phyloP scores from a whole-genome alignment of 192 early-diverging fungal genomes.

The Allomyces arbusculus region DNA sequence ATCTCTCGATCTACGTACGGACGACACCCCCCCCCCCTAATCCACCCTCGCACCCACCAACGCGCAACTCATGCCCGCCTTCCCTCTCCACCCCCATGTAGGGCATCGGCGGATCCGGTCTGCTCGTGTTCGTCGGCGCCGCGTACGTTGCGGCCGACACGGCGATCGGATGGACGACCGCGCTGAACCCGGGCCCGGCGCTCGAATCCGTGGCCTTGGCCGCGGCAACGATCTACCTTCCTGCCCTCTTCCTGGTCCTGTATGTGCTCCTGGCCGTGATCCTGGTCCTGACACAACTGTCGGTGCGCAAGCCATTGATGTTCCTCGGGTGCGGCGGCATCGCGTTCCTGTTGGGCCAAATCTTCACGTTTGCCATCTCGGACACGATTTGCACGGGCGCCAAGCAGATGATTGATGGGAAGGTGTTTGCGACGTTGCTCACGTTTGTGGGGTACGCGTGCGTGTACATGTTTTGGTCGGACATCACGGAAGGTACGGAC shows the following conservation, averaged over 20 bases:
- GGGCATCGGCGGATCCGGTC: conserved; percentile 8
- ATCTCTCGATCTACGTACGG: conserved; percentile 3
- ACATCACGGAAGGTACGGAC: conserved; percentile 22
- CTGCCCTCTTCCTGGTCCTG: neutral
- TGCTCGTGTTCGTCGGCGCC: conserved; percentile 1
- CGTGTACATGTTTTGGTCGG: conserved; percentile 30
- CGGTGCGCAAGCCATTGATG: conserved; percentile 5
- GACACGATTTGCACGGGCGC: conserved; percentile 2
- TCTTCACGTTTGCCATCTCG: conserved; percentile 4
- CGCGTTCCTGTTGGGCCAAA: conserved; percentile 3
- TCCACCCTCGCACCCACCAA: neutral
- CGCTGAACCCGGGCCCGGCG: conserved; percentile 3
- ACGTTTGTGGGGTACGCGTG: conserved; percentile 18
- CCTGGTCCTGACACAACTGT: conserved; percentile 6
- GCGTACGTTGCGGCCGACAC: conserved; percentile 7
- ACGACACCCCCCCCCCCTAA: neutral
- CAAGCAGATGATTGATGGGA: conserved; percentile 18
- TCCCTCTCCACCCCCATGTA: neutral
- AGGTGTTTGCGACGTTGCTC: conserved; percentile 26
- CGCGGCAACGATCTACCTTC: conserved; percentile 2
- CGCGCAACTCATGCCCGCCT: neutral
- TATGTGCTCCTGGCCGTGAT: conserved; percentile 5
- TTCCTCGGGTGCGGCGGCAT: neutral
- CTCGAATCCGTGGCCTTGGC: conserved; percentile 8
- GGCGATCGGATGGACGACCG: conserved; percentile 5